phyloP scores from a whole-genome alignment of 2,329 filamentous ascomycete genomes.

The Talaromyces sp. region DNA sequence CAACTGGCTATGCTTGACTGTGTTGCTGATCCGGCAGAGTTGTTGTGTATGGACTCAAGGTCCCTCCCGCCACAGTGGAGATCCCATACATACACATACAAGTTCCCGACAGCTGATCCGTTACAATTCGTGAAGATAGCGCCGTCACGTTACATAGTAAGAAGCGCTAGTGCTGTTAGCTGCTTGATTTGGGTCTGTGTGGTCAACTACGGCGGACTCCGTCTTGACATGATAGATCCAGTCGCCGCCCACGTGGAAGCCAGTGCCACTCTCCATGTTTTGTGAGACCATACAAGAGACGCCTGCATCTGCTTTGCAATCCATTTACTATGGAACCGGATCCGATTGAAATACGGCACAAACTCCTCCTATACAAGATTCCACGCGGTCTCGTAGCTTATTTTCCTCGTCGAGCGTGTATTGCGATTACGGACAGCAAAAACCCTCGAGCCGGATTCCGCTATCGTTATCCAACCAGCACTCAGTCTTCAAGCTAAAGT shows the following conservation, averaged over 20 bases:
- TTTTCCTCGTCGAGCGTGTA: not conserved
- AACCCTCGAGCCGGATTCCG: not conserved
- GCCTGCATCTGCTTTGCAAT: not conserved
- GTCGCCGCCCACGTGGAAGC: slow-evolving; percentile 10
- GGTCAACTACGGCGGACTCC: slow-evolving; percentile 6
- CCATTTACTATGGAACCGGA: not conserved
- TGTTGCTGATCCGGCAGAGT: not conserved
- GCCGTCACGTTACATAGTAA: not conserved
- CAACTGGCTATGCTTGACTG: not conserved
- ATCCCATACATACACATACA: not conserved
- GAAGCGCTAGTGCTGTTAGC: not conserved
- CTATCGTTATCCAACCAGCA: not conserved
- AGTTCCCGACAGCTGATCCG: not conserved
- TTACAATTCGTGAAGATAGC: not conserved
- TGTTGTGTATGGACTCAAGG: not conserved
- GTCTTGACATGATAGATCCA: not conserved
- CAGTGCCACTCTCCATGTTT: not conserved
- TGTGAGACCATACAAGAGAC: not conserved
- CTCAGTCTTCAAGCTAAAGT: not conserved
- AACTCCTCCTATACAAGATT: too few relatives aligned
- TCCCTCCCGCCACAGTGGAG: slow-evolving; percentile 5
- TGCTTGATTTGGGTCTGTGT: not conserved
- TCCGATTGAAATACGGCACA: not conserved
- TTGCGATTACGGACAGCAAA: not conserved
- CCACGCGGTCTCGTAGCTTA: not conserved